Percentiles rank a stretch among this genome's conserved stretches.
phyloP scores from a whole-genome alignment of 768 basidiomycete genomes.

The Boletus subcaerulescens region DNA sequence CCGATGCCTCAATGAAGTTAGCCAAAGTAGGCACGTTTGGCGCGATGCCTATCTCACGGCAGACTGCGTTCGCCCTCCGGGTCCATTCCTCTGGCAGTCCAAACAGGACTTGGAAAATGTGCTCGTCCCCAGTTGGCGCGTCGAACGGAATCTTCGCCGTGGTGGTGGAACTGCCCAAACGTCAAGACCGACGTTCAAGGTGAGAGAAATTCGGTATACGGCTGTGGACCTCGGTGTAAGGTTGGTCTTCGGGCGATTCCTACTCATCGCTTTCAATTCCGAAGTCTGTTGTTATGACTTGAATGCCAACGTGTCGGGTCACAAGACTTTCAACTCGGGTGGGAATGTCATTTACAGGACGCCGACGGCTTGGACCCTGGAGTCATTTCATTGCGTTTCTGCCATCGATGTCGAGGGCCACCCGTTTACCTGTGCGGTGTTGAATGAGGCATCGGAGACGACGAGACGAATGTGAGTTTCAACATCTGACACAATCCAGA shows the following conservation, averaged over 20 bases:
- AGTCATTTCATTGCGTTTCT: slow-evolving; percentile 7
- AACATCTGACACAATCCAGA: neutral
- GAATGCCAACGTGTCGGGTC: neutral
- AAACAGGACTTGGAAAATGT: slow-evolving; percentile 12
- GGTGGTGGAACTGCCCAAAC: neutral
- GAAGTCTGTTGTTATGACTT: slow-evolving; percentile 17
- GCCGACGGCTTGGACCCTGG: neutral
- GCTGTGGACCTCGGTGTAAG: neutral
- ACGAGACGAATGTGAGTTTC: slow-evolving; percentile 3
- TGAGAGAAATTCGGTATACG: slow-evolving; percentile 8
- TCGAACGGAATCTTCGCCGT: slow-evolving; percentile 2
- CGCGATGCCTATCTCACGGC: slow-evolving; percentile 11
- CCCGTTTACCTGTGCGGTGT: slow-evolving; percentile 14
- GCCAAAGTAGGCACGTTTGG: slow-evolving; percentile 14
- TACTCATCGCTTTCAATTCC: slow-evolving; percentile 12
- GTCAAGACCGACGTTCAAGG: neutral
- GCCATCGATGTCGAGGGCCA: slow-evolving; percentile 12
- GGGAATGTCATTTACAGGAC: slow-evolving; percentile 9
- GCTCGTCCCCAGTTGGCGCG: slow-evolving; percentile 10
- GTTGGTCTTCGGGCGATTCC: slow-evolving; percentile 15
- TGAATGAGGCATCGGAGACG: neutral
- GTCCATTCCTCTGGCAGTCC: slow-evolving; percentile 17
- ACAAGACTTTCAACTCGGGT: neutral
- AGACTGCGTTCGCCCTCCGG: slow-evolving; percentile 14
- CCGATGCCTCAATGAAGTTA: slow-evolving; percentile 2